Base-by-base conservation (phyloP, 495 filamentous ascomycete genomes). In the Penicillium bovifimosum region DNA sequence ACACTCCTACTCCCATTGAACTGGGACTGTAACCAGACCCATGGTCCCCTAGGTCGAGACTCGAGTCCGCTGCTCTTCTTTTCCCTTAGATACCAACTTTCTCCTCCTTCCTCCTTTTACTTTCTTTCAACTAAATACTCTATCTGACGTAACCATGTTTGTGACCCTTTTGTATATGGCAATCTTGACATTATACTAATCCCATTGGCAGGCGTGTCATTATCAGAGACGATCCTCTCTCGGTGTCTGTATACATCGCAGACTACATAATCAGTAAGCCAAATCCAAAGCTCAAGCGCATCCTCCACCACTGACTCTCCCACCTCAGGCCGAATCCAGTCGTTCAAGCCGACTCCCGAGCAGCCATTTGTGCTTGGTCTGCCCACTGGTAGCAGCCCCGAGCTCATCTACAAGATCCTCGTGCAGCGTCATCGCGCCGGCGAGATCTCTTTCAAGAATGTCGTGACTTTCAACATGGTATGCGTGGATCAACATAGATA, bases 381-480 rank as follows among this genome's bases (percentile, higher is more conserved):
- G 11, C 89, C 89, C 4, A 92, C 89, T 18, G 89, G 89, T 16
- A 88, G 84, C 59, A 90, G 84, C 55, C 89, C 88, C 0, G 80
- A 88, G 47, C 76, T 80, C 45, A 84, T 92, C 62, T 95, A 95
- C 78, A 82, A 80, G 65, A 78, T 81, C 60, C 76, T 92, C 0
- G 88, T 91, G 9, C 78, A 83, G 61, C 82, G 78, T 53, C 81
- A 89, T 76, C 86, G 89, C 67, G 79, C 82, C 35, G 87, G 87
- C 54, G 80, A 86, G 57, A 85, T 93, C 54, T 91, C 88, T 0
- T 93, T 92, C 64, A 84, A 84, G 59, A 83, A 92, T 86, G 87
- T 93, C 58, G 77, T 91, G 60, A 93, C 88, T 7, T 92, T 92
- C 75, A 95, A 95, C 66, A 95, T 95, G 89, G 87, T 90, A 81